phyloP scores from a whole-genome alignment of 805 yeast genomes.

The Lipomyces starkeyi region DNA sequence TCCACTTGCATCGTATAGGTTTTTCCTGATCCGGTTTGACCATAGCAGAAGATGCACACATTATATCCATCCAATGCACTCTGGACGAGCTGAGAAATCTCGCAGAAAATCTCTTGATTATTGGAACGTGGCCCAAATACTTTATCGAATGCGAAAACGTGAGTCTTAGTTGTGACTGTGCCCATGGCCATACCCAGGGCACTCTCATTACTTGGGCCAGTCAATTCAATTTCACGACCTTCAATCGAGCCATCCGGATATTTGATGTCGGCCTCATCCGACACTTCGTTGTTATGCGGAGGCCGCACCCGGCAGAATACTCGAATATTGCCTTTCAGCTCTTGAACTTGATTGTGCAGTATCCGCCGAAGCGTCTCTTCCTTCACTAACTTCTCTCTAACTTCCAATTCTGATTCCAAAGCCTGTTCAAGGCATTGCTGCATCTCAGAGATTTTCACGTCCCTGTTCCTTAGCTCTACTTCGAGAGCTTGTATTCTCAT shows the following conservation, averaged over 20 bases:
- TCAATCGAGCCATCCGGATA: conserved; percentile 44
- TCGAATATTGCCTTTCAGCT: conserved; percentile 87
- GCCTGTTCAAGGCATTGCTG: conserved; percentile 42
- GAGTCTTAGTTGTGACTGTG: conserved; percentile 39
- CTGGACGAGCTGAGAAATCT: conserved; percentile 83
- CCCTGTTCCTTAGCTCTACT: conserved; percentile 33
- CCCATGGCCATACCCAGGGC: conserved; percentile 37
- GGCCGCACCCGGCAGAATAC: conserved; percentile 90
- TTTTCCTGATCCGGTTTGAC: conserved; percentile 96
- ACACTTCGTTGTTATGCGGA: conserved; percentile 39
- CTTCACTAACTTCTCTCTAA: conserved; percentile 50
- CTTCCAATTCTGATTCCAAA: conserved; percentile 42
- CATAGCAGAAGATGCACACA: conserved; percentile 94
- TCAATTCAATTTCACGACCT: conserved; percentile 40
- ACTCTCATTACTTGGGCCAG: conserved; percentile 38
- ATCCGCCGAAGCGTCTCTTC: conserved; percentile 65
- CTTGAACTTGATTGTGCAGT: conserved; percentile 78
- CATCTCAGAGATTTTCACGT: conserved; percentile 37
- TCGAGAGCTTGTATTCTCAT: conserved; percentile 37
- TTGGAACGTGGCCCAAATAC: conserved; percentile 63
- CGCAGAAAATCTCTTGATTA: conserved; percentile 76
- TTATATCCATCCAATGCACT: conserved; percentile 86
- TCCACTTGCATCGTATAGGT: conserved; percentile 75
- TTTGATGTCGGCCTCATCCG: conserved; percentile 44
- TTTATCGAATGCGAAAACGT: conserved; percentile 73